Evolutionary conservation across 2,329 filamentous ascomycete genomes (phyloP).

Genomic region (Trichoderma hamatum): DNA sequence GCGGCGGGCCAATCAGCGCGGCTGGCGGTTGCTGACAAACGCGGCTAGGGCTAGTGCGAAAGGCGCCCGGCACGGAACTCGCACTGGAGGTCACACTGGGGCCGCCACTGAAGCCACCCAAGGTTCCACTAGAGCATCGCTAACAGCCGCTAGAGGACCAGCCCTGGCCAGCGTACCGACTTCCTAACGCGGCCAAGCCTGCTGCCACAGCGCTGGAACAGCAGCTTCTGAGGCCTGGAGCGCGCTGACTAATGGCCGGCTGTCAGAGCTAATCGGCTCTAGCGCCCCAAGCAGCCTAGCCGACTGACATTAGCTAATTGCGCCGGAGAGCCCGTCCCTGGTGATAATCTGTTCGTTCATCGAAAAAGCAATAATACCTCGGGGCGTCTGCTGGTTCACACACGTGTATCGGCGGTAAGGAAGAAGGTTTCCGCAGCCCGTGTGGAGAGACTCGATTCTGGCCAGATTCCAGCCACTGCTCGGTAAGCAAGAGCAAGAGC

Average conservation of each 20-base stretch:
- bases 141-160: neutral
- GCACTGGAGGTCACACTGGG: neutral
- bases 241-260: neutral
- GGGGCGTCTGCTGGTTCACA: neutral
- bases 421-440: neutral
- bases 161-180: conserved; percentile 5
- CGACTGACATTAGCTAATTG: conserved; percentile 1
- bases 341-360: neutral
- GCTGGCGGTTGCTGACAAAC: neutral
- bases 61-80: neutral
- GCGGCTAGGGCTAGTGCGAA: neutral
- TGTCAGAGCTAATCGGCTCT: neutral
- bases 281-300: neutral
- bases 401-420: neutral
- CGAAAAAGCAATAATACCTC: neutral
- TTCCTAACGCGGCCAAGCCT: neutral
- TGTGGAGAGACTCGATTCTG: neutral
- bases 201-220: neutral
- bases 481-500: too few relatives aligned
- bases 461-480: neutral
- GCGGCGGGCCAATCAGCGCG: neutral
- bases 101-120: neutral
- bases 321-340: neutral
- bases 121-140: neutral
- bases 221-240: neutral